Conservation (phyloP, 2,329 filamentous ascomycete species). For the Penicillium sp. region DNA sequence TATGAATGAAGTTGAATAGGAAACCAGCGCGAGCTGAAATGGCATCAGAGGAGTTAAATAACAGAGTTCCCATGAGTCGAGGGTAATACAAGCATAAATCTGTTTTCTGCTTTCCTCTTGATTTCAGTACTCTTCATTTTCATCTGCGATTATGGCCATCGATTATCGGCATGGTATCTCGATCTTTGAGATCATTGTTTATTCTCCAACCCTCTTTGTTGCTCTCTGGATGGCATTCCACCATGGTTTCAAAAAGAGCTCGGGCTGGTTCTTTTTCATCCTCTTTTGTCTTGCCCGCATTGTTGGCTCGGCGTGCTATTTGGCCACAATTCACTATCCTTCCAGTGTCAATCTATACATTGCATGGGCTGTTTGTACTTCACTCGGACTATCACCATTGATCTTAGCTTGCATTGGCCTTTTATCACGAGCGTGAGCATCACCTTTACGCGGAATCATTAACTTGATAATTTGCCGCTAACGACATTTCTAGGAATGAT, state of each 20-base stretch:
- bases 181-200: conserved; percentile 25
- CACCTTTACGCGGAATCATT: conserved; percentile 11
- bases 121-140: not conserved
- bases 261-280: conserved; percentile 37
- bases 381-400: conserved; percentile 21
- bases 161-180: conserved; percentile 23
- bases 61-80: not conserved
- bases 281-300: conserved; percentile 34
- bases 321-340: conserved; percentile 25
- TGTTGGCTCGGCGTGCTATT: conserved; percentile 29
- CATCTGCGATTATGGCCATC: conserved; percentile 12
- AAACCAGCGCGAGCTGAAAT: not conserved
- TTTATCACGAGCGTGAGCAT: conserved; percentile 18
- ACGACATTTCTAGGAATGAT: not conserved
- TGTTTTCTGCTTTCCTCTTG: not conserved
- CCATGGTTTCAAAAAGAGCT: conserved; percentile 30
- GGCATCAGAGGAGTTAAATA: not conserved
- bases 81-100: not conserved
- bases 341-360: conserved; percentile 25
- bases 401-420: conserved; percentile 13
- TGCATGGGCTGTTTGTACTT: conserved; percentile 26
- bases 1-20: not conserved
- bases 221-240: conserved; percentile 21
- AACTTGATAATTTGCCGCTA: not conserved
- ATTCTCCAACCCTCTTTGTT: conserved; percentile 18